phyloP scores from a whole-genome alignment of 2,329 filamentous ascomycete genomes.

The Monascus ruber region DNA sequence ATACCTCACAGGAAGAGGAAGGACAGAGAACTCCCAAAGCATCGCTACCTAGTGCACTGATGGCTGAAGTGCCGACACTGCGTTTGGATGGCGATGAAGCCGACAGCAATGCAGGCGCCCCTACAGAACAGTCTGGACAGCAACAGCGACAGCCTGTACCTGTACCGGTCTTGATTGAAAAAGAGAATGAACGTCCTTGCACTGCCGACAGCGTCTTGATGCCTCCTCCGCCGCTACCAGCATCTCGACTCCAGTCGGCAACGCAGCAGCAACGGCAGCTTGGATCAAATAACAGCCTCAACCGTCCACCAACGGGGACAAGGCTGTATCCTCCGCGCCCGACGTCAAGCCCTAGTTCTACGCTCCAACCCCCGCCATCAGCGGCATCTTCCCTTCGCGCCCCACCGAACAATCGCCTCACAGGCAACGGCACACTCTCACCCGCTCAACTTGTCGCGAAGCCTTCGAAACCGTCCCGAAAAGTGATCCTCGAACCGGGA shows the following conservation, averaged over 20 bases:
- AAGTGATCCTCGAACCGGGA: constrained; percentile 75
- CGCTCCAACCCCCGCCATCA: constrained; percentile 32
- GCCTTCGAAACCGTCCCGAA: constrained; percentile 35
- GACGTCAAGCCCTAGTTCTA: constrained; percentile 11
- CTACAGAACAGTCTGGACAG: too few species aligned
- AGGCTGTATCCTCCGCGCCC: constrained; percentile 18
- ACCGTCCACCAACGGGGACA: constrained; percentile 4
- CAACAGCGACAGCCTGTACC: too few species aligned
- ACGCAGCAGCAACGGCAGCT: constrained; percentile 12
- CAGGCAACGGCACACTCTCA: constrained; percentile 31
- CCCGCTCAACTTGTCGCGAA: constrained; percentile 32
- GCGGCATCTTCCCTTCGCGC: constrained; percentile 33
- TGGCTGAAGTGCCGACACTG: constrained; percentile 21
- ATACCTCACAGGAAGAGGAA: constrained; percentile 7
- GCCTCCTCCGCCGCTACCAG: constrained; percentile 4
- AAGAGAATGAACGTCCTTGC: constrained; percentile 2
- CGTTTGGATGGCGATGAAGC: constrained; percentile 15
- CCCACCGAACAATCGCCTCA: constrained; percentile 27
- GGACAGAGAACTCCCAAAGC: constrained; percentile 27
- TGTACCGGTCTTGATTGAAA: not conserved
- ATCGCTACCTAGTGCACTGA: constrained; percentile 12
- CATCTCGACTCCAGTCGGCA: constrained; percentile 14
- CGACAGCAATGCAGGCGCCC: not conserved
- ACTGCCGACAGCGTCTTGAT: constrained; percentile 2
- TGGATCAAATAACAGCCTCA: constrained; percentile 4